Evolutionary conservation across 805 yeast species (phyloP).

Genomic region (Teunomyces cretensis): DNA sequence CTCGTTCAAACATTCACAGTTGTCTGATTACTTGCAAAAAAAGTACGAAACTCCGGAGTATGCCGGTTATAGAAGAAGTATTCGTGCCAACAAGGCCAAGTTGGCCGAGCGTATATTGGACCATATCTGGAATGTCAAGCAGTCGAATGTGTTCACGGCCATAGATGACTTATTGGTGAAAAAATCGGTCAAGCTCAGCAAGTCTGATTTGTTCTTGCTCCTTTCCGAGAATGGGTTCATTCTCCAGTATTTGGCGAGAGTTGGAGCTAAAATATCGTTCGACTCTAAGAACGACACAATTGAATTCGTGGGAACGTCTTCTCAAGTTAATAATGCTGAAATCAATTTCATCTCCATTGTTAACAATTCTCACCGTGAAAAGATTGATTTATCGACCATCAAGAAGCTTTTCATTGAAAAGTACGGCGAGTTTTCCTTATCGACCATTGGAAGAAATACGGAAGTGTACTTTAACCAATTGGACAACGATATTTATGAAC

Average conservation of each 20-base stretch:
- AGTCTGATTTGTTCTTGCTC: slow-evolving; percentile 41
- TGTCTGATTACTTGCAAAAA: slow-evolving; percentile 10
- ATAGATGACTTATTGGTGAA: slow-evolving; percentile 33
- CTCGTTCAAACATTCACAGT: slow-evolving; percentile 12
- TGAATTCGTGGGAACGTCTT: slow-evolving; percentile 38
- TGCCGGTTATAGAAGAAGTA: slow-evolving; percentile 4
- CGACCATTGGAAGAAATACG: slow-evolving; percentile 27
- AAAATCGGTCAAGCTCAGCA: slow-evolving; percentile 30
- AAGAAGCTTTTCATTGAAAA: slow-evolving; percentile 27
- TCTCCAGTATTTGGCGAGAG: slow-evolving; percentile 38
- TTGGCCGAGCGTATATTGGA: slow-evolving; percentile 28
- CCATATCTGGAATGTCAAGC: slow-evolving; percentile 33
- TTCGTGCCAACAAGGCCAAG: slow-evolving; percentile 12
- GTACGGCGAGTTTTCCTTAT: slow-evolving; percentile 24
- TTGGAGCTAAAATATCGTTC: slow-evolving; percentile 41
- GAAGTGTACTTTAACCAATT: slow-evolving; percentile 35
- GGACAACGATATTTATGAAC: slow-evolving; percentile 24
- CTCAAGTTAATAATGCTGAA: slow-evolving; percentile 44
- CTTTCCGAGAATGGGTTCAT: slow-evolving; percentile 38
- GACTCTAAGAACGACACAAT: slow-evolving; percentile 29
- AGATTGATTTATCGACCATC: slow-evolving; percentile 31
- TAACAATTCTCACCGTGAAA: slow-evolving; percentile 23
- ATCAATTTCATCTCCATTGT: slow-evolving; percentile 37
- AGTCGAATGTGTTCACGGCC: slow-evolving; percentile 19
- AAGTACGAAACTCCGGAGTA: slow-evolving; percentile 8